phyloP scores from a whole-genome alignment of 2,329 filamentous ascomycete genomes.

The Apiospora malaysiana region DNA sequence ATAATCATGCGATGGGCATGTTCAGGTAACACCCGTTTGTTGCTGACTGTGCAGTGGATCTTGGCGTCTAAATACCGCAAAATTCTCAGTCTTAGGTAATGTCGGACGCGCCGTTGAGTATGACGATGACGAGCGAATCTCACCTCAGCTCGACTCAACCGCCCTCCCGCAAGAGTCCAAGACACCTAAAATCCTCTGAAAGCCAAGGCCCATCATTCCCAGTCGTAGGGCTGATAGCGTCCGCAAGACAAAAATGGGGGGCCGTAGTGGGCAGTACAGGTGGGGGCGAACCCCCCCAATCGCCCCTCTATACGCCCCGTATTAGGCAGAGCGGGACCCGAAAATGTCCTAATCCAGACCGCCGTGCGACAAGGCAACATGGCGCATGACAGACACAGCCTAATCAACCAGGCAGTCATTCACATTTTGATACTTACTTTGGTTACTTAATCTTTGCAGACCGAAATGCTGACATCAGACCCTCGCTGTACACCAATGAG shows the following conservation, averaged over 20 bases:
- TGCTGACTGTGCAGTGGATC: background rate
- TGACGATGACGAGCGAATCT: background rate
- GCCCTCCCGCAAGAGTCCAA: background rate
- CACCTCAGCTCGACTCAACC: constrained; percentile 5
- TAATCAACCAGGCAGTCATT: background rate
- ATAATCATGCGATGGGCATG: background rate
- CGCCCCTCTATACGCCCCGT: background rate
- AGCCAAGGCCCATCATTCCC: background rate
- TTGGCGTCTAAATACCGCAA: background rate
- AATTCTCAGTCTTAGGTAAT: background rate
- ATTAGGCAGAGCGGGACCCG: background rate
- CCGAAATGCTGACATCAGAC: no score
- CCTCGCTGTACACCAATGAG: background rate
- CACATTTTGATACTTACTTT: no score
- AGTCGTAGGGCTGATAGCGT: background rate
- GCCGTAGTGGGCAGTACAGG: background rate
- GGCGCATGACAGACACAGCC: background rate
- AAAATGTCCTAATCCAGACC: background rate
- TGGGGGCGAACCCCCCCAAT: background rate
- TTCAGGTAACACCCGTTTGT: no score
- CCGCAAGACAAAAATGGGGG: background rate
- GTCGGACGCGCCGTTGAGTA: no score
- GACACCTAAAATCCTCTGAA: background rate
- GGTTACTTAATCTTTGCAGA: no score
- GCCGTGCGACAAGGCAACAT: background rate